Conservation (phyloP, 495 filamentous ascomycete genomes). For the Penicillium odoratum region DNA sequence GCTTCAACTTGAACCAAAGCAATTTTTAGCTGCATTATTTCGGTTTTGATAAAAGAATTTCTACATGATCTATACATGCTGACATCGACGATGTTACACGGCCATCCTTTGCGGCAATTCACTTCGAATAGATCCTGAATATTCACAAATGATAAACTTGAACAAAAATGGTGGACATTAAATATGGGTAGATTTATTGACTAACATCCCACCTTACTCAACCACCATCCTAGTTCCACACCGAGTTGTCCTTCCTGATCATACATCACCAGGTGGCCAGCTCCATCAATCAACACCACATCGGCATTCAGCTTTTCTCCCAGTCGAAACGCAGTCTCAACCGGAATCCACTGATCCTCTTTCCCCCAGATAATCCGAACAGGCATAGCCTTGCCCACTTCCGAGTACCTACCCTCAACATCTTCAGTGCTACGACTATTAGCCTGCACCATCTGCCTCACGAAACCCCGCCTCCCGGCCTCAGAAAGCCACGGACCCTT, state of each 20-base stretch:
- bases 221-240: constrained; percentile 21
- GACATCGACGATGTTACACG: no score
- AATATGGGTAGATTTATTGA: no score
- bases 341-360: constrained; percentile 36
- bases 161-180: no score
- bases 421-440: constrained; percentile 26
- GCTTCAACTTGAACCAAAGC: neutral
- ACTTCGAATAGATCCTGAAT: no score
- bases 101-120: no score
- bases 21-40: no score
- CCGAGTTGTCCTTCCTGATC: constrained; percentile 32
- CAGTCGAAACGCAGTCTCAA: constrained; percentile 26
- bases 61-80: no score
- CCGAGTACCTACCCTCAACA: constrained; percentile 26
- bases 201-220: neutral
- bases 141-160: no score
- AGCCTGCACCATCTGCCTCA: constrained; percentile 32
- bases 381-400: constrained; percentile 27
- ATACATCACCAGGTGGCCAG: constrained; percentile 37
- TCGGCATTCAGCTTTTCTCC: constrained; percentile 19
- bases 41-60: no score
- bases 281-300: constrained; percentile 31
- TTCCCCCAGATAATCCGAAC: constrained; percentile 36
- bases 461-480: constrained; percentile 24
- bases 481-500: constrained; percentile 27